Conservation (phyloP, 2,329 filamentous ascomycete genomes). For the Fusarium citri region DNA sequence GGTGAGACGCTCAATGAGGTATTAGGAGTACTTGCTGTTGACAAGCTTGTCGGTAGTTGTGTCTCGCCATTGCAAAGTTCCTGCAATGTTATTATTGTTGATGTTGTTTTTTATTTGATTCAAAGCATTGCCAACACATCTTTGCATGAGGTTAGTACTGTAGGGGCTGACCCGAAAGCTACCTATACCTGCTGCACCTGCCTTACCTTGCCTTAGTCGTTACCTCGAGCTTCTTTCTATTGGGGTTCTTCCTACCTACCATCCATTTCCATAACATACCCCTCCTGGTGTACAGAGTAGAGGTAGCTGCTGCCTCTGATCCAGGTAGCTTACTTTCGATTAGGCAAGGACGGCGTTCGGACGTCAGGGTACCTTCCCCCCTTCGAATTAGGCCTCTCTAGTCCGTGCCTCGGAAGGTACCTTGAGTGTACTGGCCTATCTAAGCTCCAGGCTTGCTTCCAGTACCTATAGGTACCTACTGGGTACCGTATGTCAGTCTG, state of each 20-base stretch:
- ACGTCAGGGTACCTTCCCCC: constrained; percentile 32
- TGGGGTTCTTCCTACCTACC: constrained; percentile 29
- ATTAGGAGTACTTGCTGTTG: constrained; percentile 38
- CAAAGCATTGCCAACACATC: constrained; percentile 80
- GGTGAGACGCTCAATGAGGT: constrained; percentile 20
- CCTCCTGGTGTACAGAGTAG: constrained; percentile 12
- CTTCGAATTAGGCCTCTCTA: constrained; percentile 22
- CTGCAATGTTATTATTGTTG: constrained; percentile 46
- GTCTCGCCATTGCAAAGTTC: constrained; percentile 41
- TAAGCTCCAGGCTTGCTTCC: neutral
- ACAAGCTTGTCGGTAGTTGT: constrained; percentile 31
- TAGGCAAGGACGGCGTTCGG: constrained; percentile 26
- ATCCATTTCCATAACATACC: constrained; percentile 28
- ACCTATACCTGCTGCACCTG: constrained; percentile 24
- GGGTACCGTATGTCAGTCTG: no score
- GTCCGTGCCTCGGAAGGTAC: neutral
- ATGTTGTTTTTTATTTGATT: constrained; percentile 56
- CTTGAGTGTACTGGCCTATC: constrained; percentile 1
- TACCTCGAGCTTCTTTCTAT: constrained; percentile 43
- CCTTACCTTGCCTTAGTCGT: constrained; percentile 37
- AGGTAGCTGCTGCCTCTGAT: neutral
- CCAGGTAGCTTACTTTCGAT: neutral
- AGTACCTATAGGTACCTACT: neutral
- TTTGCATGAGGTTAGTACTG: constrained; percentile 69
- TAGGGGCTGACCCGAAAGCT: constrained; percentile 49